Conservation (phyloP, 208 protist species). For the Jaenimonas drosophilae region DNA sequence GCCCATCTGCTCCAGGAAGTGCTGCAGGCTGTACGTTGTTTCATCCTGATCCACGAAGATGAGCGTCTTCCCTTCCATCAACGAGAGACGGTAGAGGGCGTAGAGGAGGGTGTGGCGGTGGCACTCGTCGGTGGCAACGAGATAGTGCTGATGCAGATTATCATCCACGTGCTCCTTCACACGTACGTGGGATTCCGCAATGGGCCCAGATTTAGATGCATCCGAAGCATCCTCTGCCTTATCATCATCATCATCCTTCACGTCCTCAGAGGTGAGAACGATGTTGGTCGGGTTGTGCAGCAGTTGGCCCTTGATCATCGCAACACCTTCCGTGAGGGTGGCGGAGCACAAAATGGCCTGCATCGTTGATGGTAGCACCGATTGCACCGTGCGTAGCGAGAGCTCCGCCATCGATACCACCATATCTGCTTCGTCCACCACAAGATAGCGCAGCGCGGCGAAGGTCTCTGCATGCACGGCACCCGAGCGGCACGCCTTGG, state of each 20-base stretch:
- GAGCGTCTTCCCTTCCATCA: slow-evolving; percentile 93
- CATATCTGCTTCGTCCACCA: slow-evolving; percentile 96
- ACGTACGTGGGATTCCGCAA: slow-evolving; percentile 63
- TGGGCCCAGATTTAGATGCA: slow-evolving; percentile 31
- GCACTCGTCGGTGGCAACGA: slow-evolving; percentile 81
- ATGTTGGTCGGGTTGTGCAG: slow-evolving; percentile 91
- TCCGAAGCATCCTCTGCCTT: slow-evolving; percentile 28
- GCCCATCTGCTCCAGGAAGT: slow-evolving; percentile 95
- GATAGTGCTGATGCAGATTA: slow-evolving; percentile 78
- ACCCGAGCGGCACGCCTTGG: slow-evolving; percentile 41
- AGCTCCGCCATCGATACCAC: slow-evolving; percentile 91
- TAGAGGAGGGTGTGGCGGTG: slow-evolving; percentile 95
- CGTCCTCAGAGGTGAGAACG: slow-evolving; percentile 73
- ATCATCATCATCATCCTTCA: slow-evolving; percentile 27
- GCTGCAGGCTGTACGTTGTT: slow-evolving; percentile 90
- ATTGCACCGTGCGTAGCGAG: slow-evolving; percentile 82
- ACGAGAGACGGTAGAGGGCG: slow-evolving; percentile 85
- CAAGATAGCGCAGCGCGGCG: slow-evolving; percentile 62
- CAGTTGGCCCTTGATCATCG: slow-evolving; percentile 88
- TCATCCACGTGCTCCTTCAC: slow-evolving; percentile 31
- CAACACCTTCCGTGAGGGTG: slow-evolving; percentile 90
- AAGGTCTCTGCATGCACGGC: slow-evolving; percentile 44
- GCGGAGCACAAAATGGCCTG: slow-evolving; percentile 94
- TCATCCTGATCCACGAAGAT: slow-evolving; percentile 95
- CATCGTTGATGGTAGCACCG: slow-evolving; percentile 71